Evolutionary conservation across 1,284 basidiomycete genomes (phyloP).

Genomic region (Papiliotrema terrestris): DNA sequence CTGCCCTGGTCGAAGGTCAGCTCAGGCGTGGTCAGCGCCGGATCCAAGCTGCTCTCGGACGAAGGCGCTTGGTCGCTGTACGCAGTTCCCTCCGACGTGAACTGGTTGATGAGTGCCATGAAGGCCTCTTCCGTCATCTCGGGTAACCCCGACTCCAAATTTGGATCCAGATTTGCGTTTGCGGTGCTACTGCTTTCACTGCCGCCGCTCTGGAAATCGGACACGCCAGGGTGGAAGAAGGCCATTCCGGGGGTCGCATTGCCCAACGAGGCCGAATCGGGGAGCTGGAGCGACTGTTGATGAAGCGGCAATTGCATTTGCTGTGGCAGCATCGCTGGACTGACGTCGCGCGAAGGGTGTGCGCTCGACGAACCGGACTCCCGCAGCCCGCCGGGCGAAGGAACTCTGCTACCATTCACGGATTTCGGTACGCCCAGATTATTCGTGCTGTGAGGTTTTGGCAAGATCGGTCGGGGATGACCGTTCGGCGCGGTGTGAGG

Average conservation of each 20-base stretch:
- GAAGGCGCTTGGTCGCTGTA: background rate
- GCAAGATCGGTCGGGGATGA: conserved; percentile 29
- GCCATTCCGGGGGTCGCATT: background rate
- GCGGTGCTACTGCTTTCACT: background rate
- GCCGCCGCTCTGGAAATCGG: background rate
- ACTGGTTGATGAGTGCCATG: conserved; percentile 22
- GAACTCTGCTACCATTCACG: conserved; percentile 7
- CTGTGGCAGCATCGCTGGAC: background rate
- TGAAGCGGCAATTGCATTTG: background rate
- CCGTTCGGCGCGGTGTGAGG: conserved; percentile 7
- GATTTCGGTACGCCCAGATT: conserved; percentile 6
- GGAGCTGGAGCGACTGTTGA: background rate
- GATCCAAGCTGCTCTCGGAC: conserved; percentile 2
- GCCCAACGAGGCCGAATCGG: background rate
- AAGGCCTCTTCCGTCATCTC: conserved; percentile 16
- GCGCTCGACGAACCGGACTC: too few relatives aligned
- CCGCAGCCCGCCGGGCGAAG: background rate
- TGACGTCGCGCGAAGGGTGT: background rate
- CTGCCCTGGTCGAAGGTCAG: background rate
- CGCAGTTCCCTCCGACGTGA: conserved; percentile 1
- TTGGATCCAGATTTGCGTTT: too few relatives aligned
- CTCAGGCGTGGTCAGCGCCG: background rate
- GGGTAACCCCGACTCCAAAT: background rate
- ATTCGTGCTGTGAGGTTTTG: conserved; percentile 17
- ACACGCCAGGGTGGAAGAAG: background rate